Base-by-base conservation (phyloP, 2,329 filamentous ascomycete genomes). In the Paraconiothyrium sp. region DNA sequence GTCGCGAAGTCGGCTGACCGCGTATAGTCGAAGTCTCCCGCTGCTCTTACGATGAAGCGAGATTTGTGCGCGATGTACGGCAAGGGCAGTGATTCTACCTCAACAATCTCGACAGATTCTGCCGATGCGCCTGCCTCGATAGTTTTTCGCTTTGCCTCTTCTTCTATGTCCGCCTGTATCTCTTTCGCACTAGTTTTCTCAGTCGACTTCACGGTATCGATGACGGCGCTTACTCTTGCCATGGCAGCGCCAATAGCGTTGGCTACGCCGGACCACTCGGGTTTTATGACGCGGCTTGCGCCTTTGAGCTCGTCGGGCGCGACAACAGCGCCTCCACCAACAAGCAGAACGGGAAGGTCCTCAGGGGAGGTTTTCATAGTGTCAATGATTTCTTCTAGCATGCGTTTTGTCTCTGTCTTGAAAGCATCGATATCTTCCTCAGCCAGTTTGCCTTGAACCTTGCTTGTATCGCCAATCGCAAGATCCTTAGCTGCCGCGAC, bases 161-260 rank as follows among this genome's bases (percentile, higher is more conserved):
- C 72, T 1, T 71, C 77, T 3, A 82, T 74, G 9, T 80, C 75
- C 7, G 70, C 73, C 2, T 81, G 54, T 10, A 78, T 37, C 32
- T 77, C 75, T 56, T 76, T 78, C 8, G 70, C 63, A 2, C 65
- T 72, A 13, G 69, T 72, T 58, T 74, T 73, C 43, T 79, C 76
- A 0, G 76, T 79, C 1, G 76, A 79, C 52, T 78, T 75, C 6
- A 82, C 71, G 0, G 77, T 80, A 11, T 80, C 75, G 1, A 84
- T 83, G 16, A 76, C 70, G 35, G 71, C 68, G 60, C 85, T 88
- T 2, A 90, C 86, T 43, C 85, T 79, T 1, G 87, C 86, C 60
- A 87, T 88, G 0, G 88, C 88, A 9, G 88, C 88, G 1, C 88
- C 88, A 10, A 90, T 87, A 0, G 88, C 88, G 68, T 90, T 90